These are phyloP conservation scores for Rhododendron simsii DNA, from an alignment of 148 eudicot species.

Conservation along the genomic window DNA sequence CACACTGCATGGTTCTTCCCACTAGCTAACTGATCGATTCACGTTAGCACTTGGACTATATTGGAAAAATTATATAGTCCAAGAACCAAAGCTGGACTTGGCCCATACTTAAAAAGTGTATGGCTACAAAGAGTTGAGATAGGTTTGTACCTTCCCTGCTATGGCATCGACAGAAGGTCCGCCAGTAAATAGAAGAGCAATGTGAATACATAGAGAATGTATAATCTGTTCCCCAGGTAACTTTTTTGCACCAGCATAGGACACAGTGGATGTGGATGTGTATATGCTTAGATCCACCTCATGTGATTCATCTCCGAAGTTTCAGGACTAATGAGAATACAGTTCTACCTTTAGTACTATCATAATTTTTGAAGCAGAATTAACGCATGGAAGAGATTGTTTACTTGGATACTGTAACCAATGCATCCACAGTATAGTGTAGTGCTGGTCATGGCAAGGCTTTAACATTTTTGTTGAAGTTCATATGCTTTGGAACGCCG, in stretches of 20 bases:
- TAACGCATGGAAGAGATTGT: background rate
- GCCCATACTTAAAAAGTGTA: background rate
- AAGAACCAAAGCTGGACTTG: background rate
- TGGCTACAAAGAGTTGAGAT: background rate
- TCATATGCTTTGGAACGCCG: slow-evolving; percentile 36
- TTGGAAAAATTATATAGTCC: background rate
- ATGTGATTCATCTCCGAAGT: slow-evolving; percentile 16
- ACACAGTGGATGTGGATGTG: slow-evolving; percentile 21
- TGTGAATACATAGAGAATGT: slow-evolving; percentile 27
- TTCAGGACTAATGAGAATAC: background rate
- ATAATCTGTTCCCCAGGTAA: slow-evolving; percentile 42
- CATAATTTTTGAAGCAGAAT: background rate
- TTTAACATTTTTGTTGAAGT: slow-evolving; percentile 42
- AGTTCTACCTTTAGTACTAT: background rate
- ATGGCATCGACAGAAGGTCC: slow-evolving; percentile 46
- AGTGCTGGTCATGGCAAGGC: slow-evolving; percentile 24
- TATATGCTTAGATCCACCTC: slow-evolving; percentile 36
- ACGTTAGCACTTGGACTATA: background rate
- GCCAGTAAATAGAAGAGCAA: slow-evolving; percentile 31
- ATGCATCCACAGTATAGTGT: slow-evolving; percentile 49
- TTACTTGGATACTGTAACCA: slow-evolving; percentile 45
- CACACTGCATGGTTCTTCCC: background rate
- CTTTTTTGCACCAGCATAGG: slow-evolving; percentile 32
- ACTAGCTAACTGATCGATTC: background rate
- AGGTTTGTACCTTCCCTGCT: slow-evolving; percentile 44